Evolutionary conservation across 2,329 filamentous ascomycete species (phyloP).

Genomic region (Ophiostoma sp.): DNA sequence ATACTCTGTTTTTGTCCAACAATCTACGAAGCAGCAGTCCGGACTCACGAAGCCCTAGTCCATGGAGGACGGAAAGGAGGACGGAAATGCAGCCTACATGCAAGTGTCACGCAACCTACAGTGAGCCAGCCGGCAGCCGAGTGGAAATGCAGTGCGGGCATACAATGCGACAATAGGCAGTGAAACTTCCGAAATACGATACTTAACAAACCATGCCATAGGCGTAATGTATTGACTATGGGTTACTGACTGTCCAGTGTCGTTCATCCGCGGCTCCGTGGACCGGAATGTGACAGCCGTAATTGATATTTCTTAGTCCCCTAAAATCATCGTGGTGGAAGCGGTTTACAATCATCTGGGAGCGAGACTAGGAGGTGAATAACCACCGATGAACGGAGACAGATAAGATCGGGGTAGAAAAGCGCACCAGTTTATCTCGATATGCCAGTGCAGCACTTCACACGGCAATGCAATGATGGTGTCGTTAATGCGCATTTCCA

Average conservation of each 20-base stretch:
- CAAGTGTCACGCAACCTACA: neutral
- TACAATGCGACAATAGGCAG: neutral
- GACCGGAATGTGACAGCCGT: neutral
- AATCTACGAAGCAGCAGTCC: neutral
- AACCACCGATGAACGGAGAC: neutral
- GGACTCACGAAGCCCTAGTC: neutral
- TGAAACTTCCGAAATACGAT: neutral
- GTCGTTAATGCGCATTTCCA: neutral
- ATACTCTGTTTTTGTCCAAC: neutral
- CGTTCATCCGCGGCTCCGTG: neutral
- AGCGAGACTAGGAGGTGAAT: neutral
- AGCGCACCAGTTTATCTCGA: neutral
- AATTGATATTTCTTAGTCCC: neutral
- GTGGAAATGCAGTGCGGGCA: neutral
- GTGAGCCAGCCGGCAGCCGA: neutral
- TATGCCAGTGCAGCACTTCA: too few species aligned
- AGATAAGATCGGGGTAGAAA: neutral
- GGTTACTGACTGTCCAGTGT: neutral
- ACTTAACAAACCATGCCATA: too few species aligned
- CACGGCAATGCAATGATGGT: too few species aligned
- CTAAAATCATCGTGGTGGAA: neutral
- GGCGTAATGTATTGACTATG: neutral
- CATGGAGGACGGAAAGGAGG: neutral
- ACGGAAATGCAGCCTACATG: neutral
- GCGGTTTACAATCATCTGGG: neutral